Conservation (phyloP, 805 yeast species). For the Maudiozyma saulgeensis region DNA sequence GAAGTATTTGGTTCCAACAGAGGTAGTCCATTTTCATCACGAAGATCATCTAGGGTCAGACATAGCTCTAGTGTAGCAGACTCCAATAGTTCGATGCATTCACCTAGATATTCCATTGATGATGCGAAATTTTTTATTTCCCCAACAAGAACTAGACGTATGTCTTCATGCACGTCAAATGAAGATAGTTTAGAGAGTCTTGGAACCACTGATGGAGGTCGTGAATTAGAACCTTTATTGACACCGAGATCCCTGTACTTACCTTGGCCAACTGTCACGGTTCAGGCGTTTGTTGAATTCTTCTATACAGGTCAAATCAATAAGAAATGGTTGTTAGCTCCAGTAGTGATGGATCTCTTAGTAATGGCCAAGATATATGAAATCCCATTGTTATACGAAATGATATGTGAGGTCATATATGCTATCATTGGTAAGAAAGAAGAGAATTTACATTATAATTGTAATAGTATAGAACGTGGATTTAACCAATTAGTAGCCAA, state of each 20-base stretch:
- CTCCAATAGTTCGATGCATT: background rate
- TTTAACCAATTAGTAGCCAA: slow-evolving; percentile 16
- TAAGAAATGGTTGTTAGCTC: slow-evolving; percentile 60
- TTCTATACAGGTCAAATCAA: slow-evolving; percentile 75
- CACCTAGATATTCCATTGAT: background rate
- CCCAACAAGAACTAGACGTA: slow-evolving; percentile 3
- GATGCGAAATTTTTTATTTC: background rate
- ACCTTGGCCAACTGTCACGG: slow-evolving; percentile 54
- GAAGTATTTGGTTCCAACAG: slow-evolving; percentile 11
- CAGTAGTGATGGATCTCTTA: slow-evolving; percentile 57
- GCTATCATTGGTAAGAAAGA: slow-evolving; percentile 65
- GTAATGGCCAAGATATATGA: slow-evolving; percentile 56
- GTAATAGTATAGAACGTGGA: slow-evolving; percentile 7
- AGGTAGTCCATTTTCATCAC: slow-evolving; percentile 23
- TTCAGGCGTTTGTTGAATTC: slow-evolving; percentile 61
- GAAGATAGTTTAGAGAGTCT: slow-evolving; percentile 14
- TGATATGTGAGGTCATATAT: slow-evolving; percentile 58
- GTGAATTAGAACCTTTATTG: slow-evolving; percentile 46
- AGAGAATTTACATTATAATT: slow-evolving; percentile 24
- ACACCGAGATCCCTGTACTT: slow-evolving; percentile 61
- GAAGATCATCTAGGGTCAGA: slow-evolving; percentile 14
- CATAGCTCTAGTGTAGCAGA: slow-evolving; percentile 12
- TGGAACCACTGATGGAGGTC: slow-evolving; percentile 7
- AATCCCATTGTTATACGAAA: slow-evolving; percentile 59
- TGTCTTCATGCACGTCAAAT: slow-evolving; percentile 4